Conservation (phyloP, 768 basidiomycete genomes). For the Pleurotus tuoliensis region DNA sequence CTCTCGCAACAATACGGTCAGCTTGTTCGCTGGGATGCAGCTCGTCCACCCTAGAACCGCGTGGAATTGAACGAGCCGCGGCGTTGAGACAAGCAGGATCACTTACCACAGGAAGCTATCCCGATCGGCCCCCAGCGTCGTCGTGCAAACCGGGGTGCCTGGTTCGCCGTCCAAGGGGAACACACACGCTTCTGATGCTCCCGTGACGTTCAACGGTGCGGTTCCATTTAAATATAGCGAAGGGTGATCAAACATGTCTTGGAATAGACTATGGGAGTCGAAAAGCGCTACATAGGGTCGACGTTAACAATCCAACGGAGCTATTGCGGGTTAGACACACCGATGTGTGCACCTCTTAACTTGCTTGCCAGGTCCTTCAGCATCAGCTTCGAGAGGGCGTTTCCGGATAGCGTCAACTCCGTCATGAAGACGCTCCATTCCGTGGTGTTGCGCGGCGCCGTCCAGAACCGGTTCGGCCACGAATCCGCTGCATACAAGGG, state of each 20-base stretch:
- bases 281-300: constrained; percentile 27
- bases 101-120: constrained; percentile 63
- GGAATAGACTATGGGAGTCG: constrained; percentile 39
- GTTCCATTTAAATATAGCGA: constrained; percentile 46
- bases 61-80: too few relatives aligned
- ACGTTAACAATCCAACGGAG: neutral
- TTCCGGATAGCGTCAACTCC: constrained; percentile 31
- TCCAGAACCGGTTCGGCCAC: constrained; percentile 33
- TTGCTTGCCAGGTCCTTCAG: constrained; percentile 27
- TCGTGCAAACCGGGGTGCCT: constrained; percentile 26
- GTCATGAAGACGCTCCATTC: constrained; percentile 37
- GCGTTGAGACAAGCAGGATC: too few relatives aligned
- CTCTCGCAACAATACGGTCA: constrained; percentile 47
- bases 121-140: constrained; percentile 35
- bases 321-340: constrained; percentile 20
- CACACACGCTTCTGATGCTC: constrained; percentile 26
- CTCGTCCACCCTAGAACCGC: constrained; percentile 45
- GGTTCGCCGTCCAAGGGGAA: constrained; percentile 24
- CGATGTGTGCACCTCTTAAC: constrained; percentile 39
- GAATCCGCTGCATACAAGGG: constrained; percentile 29
- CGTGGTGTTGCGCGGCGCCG: constrained; percentile 29
- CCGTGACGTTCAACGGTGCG: constrained; percentile 41
- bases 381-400: constrained; percentile 30
- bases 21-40: constrained; percentile 60
- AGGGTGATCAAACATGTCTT: constrained; percentile 35